phyloP scores from a whole-genome alignment of 2,329 filamentous ascomycete genomes.

The Penicillium sp. region DNA sequence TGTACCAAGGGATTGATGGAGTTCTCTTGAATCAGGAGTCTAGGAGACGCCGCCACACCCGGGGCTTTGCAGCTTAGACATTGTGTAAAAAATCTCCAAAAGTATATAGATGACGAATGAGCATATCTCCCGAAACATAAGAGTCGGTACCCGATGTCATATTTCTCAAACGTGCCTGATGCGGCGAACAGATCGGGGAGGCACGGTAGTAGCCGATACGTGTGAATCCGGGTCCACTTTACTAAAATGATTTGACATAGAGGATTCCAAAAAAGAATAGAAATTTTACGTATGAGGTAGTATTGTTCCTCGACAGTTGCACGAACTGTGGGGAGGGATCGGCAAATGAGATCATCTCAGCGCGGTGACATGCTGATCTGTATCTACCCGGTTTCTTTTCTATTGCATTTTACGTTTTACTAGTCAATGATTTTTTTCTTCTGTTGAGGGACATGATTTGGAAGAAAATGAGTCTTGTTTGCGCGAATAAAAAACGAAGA shows the following conservation, averaged over 20 bases:
- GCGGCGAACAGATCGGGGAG: slow-evolving; percentile 10
- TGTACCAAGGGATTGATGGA: slow-evolving; percentile 39
- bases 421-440: background rate
- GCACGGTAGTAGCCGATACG: slow-evolving; percentile 12
- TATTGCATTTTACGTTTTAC: background rate
- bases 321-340: slow-evolving; percentile 9
- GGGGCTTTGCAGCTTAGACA: slow-evolving; percentile 24
- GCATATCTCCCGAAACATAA: background rate
- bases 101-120: background rate
- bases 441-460: background rate
- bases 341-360: slow-evolving; percentile 18
- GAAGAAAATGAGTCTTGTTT: background rate
- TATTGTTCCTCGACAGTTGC: slow-evolving; percentile 16
- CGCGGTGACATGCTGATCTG: background rate
- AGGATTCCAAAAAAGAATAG: background rate
- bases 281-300: background rate
- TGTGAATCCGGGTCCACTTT: background rate
- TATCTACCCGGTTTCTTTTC: background rate
- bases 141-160: slow-evolving; percentile 12
- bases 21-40: slow-evolving; percentile 28
- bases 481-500: background rate
- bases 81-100: slow-evolving; percentile 16
- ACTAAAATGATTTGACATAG: background rate
- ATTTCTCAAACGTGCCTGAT: slow-evolving; percentile 5
- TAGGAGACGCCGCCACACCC: slow-evolving; percentile 8